These are phyloP conservation scores for Mycena leptocephala DNA, from an alignment of 768 basidiomycete genomes.

Conservation along the genomic window DNA sequence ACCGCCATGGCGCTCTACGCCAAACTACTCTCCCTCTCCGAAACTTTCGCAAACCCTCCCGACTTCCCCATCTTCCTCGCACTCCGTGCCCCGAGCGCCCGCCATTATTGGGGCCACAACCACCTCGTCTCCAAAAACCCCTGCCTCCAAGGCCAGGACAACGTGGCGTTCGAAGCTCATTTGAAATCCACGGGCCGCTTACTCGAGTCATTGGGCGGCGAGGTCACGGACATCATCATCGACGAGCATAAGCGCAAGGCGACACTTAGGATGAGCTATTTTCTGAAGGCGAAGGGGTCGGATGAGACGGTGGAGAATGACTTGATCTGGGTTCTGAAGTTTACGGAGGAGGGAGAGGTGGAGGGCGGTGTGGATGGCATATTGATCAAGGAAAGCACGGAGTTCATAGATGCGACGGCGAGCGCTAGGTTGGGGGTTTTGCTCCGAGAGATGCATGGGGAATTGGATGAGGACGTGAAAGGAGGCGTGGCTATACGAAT, in stretches of 20 bases:
- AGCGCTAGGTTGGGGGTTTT: not conserved
- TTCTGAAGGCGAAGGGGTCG: not conserved
- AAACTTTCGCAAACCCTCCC: not conserved
- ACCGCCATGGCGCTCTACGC: not conserved
- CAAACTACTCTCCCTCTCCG: not conserved
- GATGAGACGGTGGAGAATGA: conserved; percentile 5
- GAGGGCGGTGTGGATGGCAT: not conserved
- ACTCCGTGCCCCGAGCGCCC: not conserved
- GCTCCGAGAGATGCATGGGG: not conserved
- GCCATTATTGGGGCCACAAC: conserved; percentile 3
- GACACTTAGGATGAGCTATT: not conserved
- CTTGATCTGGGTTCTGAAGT: conserved; percentile 3
- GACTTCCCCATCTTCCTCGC: not conserved
- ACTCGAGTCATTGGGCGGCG: not conserved
- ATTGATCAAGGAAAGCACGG: conserved; percentile 1
- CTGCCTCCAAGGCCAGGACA: not conserved
- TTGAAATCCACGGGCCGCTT: not conserved
- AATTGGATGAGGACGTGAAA: not conserved
- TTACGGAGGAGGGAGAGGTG: not conserved
- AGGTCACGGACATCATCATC: conserved; percentile 1
- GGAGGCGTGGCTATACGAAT: not conserved
- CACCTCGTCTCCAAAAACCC: conserved; percentile 1
- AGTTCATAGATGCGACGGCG: not conserved
- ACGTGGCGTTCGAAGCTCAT: not conserved
- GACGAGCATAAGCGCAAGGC: not conserved